A percentile compares a stretch with the other conserved stretches of the same genome.
Conservation (phyloP, 1,284 basidiomycete species). For the Ustilago trichophora region DNA sequence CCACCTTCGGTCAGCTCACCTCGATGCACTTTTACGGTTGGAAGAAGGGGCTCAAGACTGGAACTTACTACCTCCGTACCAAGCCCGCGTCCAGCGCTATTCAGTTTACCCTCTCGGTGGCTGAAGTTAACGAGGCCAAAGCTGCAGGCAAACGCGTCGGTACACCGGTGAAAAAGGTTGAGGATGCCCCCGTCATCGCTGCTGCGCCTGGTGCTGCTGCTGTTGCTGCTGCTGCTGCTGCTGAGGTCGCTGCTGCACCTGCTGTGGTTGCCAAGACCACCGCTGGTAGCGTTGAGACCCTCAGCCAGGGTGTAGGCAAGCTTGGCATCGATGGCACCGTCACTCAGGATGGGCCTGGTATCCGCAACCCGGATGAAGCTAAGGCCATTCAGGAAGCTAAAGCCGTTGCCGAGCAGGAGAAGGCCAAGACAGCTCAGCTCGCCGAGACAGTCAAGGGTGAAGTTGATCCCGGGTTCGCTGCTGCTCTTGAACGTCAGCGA, state of each 20-base stretch:
- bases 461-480: constrained; percentile 81
- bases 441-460: constrained; percentile 51
- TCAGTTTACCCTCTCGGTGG: constrained; percentile 91
- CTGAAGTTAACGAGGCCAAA: constrained; percentile 78
- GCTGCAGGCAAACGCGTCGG: constrained; percentile 68
- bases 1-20: constrained; percentile 85
- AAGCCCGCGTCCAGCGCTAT: constrained; percentile 93
- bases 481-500: constrained; percentile 77
- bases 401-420: constrained; percentile 71
- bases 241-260: constrained; percentile 1
- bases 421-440: constrained; percentile 35
- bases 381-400: constrained; percentile 68
- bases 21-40: constrained; percentile 99
- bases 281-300: constrained; percentile 6
- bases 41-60: constrained; percentile 99
- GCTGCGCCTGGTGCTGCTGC: constrained; percentile 6
- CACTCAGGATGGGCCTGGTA: constrained; percentile 59
- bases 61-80: constrained; percentile 83
- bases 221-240: constrained; percentile 8
- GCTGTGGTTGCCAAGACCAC: constrained; percentile 12
- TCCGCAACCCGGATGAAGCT: constrained; percentile 21
- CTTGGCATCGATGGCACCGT: constrained; percentile 61
- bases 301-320: constrained; percentile 52
- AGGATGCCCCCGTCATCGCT: constrained; percentile 3
- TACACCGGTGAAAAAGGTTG: constrained; percentile 13